Conservation (phyloP, 202 grass and related monocot species). For the Setaria italica region DNA sequence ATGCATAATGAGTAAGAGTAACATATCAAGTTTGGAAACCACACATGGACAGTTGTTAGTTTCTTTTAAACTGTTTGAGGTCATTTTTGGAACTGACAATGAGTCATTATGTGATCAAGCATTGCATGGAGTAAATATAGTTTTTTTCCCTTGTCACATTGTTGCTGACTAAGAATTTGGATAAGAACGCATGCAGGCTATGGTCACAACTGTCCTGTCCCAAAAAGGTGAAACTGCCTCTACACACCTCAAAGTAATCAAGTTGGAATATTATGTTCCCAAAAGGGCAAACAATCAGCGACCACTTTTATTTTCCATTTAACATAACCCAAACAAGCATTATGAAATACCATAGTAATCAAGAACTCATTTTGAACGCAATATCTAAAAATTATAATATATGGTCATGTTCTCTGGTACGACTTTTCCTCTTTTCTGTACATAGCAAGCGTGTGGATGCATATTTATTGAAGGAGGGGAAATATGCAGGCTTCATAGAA, state of each 20-base stretch:
- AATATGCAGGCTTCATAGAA: neutral
- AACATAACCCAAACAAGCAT: neutral
- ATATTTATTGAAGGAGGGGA: slow-evolving; percentile 7
- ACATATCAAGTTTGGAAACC: slow-evolving; percentile 2
- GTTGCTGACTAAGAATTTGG: slow-evolving; percentile 18
- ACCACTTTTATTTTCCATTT: neutral
- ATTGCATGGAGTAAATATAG: neutral
- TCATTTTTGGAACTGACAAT: neutral
- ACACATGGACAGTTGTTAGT: neutral
- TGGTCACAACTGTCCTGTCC: neutral
- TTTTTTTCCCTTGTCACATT: neutral
- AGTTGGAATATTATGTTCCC: slow-evolving; percentile 12
- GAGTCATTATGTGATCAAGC: neutral
- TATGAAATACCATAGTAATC: neutral
- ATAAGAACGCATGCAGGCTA: slow-evolving; percentile 18
- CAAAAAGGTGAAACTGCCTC: slow-evolving; percentile 8
- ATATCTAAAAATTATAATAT: neutral
- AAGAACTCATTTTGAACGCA: neutral
- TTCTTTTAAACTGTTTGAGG: slow-evolving; percentile 13
- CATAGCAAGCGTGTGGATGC: neutral
- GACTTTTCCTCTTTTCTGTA: neutral
- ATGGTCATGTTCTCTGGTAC: neutral
- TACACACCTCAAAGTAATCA: slow-evolving; percentile 6
- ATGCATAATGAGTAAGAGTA: slow-evolving; percentile 8
- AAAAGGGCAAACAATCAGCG: neutral